Evolutionary conservation across 2,329 filamentous ascomycete genomes (phyloP).

Genomic region (Penicillium sp.): DNA sequence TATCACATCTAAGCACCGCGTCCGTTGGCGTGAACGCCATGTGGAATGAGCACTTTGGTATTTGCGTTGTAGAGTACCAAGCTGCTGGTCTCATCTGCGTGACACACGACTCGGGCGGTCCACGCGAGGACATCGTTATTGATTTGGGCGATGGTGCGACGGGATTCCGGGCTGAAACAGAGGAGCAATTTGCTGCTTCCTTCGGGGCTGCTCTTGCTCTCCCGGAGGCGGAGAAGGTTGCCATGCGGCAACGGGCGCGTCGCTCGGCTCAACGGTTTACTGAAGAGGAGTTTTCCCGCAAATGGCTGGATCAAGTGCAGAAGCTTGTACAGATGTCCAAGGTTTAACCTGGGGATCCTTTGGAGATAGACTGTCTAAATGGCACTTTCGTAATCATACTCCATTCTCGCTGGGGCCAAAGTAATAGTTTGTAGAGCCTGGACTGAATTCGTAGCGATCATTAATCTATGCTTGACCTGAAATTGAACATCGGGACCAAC

Average conservation of each 20-base stretch:
- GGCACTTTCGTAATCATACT: neutral
- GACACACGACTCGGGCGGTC: slow-evolving; percentile 88
- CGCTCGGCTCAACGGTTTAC: slow-evolving; percentile 79
- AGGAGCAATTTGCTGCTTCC: slow-evolving; percentile 72
- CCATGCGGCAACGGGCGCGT: slow-evolving; percentile 71
- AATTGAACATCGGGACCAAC: neutral
- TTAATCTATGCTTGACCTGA: slow-evolving; percentile 17
- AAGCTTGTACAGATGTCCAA: slow-evolving; percentile 55
- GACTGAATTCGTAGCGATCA: slow-evolving; percentile 21
- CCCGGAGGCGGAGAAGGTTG: slow-evolving; percentile 58
- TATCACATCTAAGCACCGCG: slow-evolving; percentile 70
- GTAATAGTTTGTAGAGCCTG: neutral
- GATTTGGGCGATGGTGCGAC: slow-evolving; percentile 71
- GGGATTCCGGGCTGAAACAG: slow-evolving; percentile 82
- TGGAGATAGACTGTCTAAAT: slow-evolving; percentile 12
- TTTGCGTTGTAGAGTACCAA: slow-evolving; percentile 97
- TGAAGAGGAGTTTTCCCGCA: slow-evolving; percentile 75
- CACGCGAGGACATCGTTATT: slow-evolving; percentile 88
- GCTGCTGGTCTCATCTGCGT: slow-evolving; percentile 89
- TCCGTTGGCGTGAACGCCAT: slow-evolving; percentile 93
- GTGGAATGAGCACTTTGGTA: slow-evolving; percentile 99
- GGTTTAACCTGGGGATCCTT: slow-evolving; percentile 6
- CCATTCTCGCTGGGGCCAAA: too few species aligned
- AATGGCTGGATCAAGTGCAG: slow-evolving; percentile 74
- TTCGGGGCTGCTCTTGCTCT: slow-evolving; percentile 74